Conservation (phyloP, 306 rosid genomes). For the Inga laurina region DNA sequence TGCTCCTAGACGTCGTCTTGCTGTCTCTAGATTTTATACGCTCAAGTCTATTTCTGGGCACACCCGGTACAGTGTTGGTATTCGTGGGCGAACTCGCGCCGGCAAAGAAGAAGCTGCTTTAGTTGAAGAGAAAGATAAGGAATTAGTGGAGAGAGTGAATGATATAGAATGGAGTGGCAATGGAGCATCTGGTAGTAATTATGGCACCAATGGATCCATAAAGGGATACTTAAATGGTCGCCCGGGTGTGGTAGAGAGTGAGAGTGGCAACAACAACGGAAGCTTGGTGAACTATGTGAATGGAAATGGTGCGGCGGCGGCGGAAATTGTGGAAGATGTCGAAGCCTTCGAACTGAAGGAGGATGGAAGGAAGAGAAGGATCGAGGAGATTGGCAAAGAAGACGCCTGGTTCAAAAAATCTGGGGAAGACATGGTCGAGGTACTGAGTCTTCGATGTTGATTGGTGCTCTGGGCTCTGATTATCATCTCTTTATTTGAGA, state of each 20-base stretch:
- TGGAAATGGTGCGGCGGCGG: conserved; percentile 64
- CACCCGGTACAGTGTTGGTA: conserved; percentile 21
- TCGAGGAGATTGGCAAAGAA: conserved; percentile 96
- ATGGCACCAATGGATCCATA: conserved; percentile 43
- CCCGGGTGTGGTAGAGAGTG: conserved; percentile 47
- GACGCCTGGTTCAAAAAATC: conserved; percentile 86
- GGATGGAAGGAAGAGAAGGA: conserved; percentile 84
- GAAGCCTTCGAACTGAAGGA: conserved; percentile 48
- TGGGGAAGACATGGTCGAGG: conserved; percentile 54
- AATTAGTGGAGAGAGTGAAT: conserved; percentile 50
- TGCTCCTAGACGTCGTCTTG: conserved; percentile 45
- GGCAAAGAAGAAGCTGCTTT: conserved; percentile 56
- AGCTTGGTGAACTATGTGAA: conserved; percentile 67
- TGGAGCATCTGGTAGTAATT: conserved; percentile 52
- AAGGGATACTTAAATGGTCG: conserved; percentile 51
- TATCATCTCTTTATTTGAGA: conserved; percentile 9
- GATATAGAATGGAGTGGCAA: conserved; percentile 61
- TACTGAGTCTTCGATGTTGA: conserved; percentile 35
- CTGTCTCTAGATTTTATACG: conserved; percentile 32
- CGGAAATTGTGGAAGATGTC: conserved; percentile 41
- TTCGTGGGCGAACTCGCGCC: conserved; percentile 55
- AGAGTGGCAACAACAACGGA: conserved; percentile 46
- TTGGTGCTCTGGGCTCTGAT: conserved; percentile 10
- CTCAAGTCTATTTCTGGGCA: conserved; percentile 26
- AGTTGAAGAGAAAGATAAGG: conserved; percentile 41